Base-by-base conservation (phyloP, 306 rosid genomes). In the Fragaria nilgerrensis region DNA sequence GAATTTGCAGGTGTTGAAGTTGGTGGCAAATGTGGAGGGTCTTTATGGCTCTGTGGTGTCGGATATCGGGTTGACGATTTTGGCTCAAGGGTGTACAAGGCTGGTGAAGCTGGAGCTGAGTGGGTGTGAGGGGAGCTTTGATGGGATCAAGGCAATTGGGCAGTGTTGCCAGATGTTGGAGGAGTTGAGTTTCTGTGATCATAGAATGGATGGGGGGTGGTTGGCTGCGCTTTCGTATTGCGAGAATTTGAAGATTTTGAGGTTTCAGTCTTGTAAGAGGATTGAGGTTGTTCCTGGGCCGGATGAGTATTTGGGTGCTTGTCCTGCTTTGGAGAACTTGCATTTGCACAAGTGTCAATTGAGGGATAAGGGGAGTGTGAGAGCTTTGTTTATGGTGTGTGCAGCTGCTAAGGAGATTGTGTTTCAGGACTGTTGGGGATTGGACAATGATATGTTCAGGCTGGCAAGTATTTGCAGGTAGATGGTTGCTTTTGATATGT, bases 161-260 rank as follows among this genome's bases (percentile, higher is more conserved):
- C 85, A 84, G 77, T 93, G 98, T 52, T 93, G 98, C 77, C 88
- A 82, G 56, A 93, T 93, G 98, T 70, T 93, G 83, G 98, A 93
- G 85, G 98, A 93, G 29, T 75, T 93, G 85, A 87, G 87, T 2
- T 4, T 91, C 29, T 82, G 84, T 62, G 93, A 91, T 80, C 98
- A 91, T 55, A 88, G 92, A 80, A 93, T 93, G 98, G 98, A 93
- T 41, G 75, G 80, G 48, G 98, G 97, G n/a, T 93, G 98, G 98
- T 67, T 91, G 65, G 92, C 93, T 0, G 98, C 85, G 37, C 79
- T 93, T 39, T 80, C 96, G 0, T 93, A 75, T 75, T 91, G 98
- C 43, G 91, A 88, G 76, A 93, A 91, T 84, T 90, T 93, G 82
- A 93, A 90, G 88, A 88, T 91, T 65, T 62, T 93, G 79, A 91